Evolutionary conservation across 176 grass and related monocot genomes (phyloP).

Genomic region (Cenchrus purpureus): DNA sequence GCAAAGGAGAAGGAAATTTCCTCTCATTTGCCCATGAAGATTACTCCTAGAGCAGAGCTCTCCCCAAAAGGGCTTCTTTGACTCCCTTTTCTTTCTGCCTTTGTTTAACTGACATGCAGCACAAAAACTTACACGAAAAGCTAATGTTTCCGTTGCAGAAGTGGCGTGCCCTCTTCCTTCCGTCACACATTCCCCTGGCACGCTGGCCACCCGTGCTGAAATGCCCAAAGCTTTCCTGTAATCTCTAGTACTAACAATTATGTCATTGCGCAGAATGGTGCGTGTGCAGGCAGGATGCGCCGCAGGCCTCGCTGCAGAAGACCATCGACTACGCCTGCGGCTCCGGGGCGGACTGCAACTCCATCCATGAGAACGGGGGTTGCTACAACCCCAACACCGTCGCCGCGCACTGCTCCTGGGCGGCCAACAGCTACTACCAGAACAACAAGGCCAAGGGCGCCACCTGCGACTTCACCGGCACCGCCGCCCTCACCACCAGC

Average conservation of each 20-base stretch:
- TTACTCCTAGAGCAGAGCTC: background rate
- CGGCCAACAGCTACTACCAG: constrained; percentile 93
- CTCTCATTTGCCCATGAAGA: background rate
- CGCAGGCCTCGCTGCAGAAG: constrained; percentile 67
- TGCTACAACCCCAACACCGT: constrained; percentile 88
- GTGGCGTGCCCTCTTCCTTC: background rate
- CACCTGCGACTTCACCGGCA: constrained; percentile 78
- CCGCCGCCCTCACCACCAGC: constrained; percentile 57
- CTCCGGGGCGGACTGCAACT: constrained; percentile 73
- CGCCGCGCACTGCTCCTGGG: constrained; percentile 87
- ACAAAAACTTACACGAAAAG: background rate
- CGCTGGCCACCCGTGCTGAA: background rate
- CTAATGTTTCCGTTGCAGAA: constrained; percentile 7
- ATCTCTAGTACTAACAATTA: background rate
- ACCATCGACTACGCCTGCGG: constrained; percentile 96
- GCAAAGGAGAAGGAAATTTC: background rate
- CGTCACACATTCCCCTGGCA: constrained; percentile 25
- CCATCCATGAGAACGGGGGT: constrained; percentile 55
- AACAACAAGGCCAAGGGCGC: constrained; percentile 61
- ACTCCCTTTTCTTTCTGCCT: background rate
- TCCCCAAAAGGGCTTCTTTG: background rate
- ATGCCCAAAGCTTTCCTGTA: background rate
- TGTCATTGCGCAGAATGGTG: constrained; percentile 72
- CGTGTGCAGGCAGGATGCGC: constrained; percentile 73
- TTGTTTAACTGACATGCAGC: background rate